Evolutionary conservation across 192 early-diverging fungal species (phyloP), one percentile per base, ranked within the genome.

Genomic region (Jimgerdemannia lactiflua): DNA sequence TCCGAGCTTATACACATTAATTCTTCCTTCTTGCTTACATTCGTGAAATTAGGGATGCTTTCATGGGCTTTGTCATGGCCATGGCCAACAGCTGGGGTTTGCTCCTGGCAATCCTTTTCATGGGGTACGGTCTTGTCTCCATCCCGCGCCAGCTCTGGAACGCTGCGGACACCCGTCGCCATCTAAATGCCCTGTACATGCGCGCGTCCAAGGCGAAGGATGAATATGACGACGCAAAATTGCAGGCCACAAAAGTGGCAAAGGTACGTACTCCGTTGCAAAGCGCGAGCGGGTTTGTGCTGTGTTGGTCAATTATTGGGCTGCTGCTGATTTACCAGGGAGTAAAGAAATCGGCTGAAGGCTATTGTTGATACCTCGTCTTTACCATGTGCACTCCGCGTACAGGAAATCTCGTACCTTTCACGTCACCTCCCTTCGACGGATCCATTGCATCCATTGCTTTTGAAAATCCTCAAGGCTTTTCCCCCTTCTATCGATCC

Each of bases 1-100:
- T 64, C 10, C 76, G 40, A 6, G n/a, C 4, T 49, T n/a, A 9
- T 41, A 42, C 20, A 17, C 72, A 41, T 67, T 20, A 29, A 59
- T 80, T 68, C 68, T 80, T 79, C 71, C 6, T 79, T 67, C 19
- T 20, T 7, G 4, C 9, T 68, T n/a, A 69, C 17, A n/a, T 42
- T 78, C 40, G 41, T 70, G 71, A 39, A 41, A 70, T 67, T 70
- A 94, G 88, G 77, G 86, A 86, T 63, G 85, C 82, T 69, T 77
- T 98, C 20, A 83, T 92, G 39, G 90, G 89, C 3, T 92, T 95
- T 71, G 84, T 95, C 39, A 99, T 99, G 91, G 95, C 97, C 0
- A 89, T 92, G 66, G 92, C 94, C 49, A 99, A 99, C 83, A 95
- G 94, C 73, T 99, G 94, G 92, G 97, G 97, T 63, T 86, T 99